Evolutionary conservation across 2,329 filamentous ascomycete species (phyloP).

Genomic region (Phialophora macrospora): DNA sequence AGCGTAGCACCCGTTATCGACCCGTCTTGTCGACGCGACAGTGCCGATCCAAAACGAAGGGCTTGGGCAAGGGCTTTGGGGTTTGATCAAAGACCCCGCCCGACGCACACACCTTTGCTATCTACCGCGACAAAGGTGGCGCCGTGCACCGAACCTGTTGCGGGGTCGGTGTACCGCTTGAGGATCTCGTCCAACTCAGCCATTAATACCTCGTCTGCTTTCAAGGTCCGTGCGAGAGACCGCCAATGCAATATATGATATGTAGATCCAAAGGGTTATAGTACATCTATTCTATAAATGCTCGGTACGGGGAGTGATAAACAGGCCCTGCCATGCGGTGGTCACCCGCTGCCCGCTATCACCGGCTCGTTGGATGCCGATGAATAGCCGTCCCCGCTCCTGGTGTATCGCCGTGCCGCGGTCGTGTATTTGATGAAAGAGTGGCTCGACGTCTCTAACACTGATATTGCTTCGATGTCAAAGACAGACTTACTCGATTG

Average conservation of each 20-base stretch:
- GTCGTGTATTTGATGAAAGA: neutral
- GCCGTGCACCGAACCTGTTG: conserved; percentile 19
- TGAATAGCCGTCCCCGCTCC: neutral
- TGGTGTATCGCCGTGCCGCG: neutral
- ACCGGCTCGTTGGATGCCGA: neutral
- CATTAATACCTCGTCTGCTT: neutral
- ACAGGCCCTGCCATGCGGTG: neutral
- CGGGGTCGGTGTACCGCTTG: conserved; percentile 21
- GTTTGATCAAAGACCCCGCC: neutral
- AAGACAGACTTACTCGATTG: neutral
- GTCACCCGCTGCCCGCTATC: neutral
- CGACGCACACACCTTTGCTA: conserved; percentile 12
- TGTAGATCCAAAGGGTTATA: neutral
- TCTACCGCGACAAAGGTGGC: conserved; percentile 24
- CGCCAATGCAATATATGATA: neutral
- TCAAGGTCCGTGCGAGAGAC: too few relatives aligned
- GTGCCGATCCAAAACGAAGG: neutral
- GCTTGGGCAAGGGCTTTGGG: neutral
- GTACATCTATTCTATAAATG: neutral
- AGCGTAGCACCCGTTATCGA: neutral
- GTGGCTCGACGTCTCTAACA: too few relatives aligned
- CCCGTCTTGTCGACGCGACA: neutral
- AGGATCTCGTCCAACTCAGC: conserved; percentile 25
- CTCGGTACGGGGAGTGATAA: neutral
- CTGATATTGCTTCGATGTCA: neutral